Base-by-base conservation (phyloP, 2,329 filamentous ascomycete genomes). In the Aspergillus proliferans region DNA sequence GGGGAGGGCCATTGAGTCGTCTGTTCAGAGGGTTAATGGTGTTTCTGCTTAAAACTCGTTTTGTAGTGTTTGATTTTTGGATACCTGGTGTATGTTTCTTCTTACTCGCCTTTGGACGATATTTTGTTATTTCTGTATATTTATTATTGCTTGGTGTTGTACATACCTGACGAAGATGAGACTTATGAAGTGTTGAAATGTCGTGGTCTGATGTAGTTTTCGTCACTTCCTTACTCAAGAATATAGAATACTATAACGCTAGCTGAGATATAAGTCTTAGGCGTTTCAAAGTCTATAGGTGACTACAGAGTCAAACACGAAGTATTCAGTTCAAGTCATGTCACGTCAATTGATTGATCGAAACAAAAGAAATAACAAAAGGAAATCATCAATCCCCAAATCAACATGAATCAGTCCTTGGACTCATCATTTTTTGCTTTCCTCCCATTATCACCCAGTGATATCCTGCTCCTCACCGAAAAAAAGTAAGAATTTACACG, bases 291-390 rank as follows among this genome's bases (percentile, higher is more conserved):
- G 14, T 36, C n/a, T 36, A 18, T n/a, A 18, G 5, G 6, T 18
- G 34, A 36, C 3, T 36, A 36, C 14, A 36, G 9, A 36, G 8
- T 36, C 14, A 36, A n/a, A 36, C 15, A 36, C 3, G 14, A 9
- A 36, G 14, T 21, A 12, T 18, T 61, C 36, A 43, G 45, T 33
- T 52, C 44, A 54, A 49, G 28, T 55, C 54, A 53, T 49, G 30
- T 53, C 52, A 50, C 45, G 43, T 54, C 47, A 40, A 40, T 40
- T 21, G 18, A 19, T 21, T 40, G 38, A 52, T 36, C 22, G 15
- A 15, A n/a, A 33, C 8, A 28, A 34, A 34, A 8, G 15, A 45
- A 33, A 30, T 21, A 14, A 36, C 14, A 21, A 43, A 43, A 43
- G 41, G 14, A 43, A 43, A 43, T 18, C 34, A 36, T 36, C 34